Conservation (phyloP, 2,329 filamentous ascomycete species). For the Phialophora verrucosa region DNA sequence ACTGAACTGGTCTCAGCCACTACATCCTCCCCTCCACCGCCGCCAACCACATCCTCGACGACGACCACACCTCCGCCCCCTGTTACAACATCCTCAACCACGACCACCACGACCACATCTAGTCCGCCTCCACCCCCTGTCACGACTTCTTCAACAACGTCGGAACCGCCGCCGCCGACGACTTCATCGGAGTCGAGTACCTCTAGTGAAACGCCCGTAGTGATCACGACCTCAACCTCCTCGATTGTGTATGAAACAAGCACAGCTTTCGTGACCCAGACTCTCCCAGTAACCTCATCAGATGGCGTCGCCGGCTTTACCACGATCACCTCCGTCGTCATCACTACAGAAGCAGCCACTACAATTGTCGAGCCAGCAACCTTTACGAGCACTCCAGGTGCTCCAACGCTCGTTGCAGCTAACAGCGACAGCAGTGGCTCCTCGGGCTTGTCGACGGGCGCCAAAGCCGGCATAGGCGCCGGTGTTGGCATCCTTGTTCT, state of each 20-base stretch:
- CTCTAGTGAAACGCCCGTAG: conserved; percentile 29
- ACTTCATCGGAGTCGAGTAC: conserved; percentile 18
- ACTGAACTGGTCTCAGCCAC: conserved; percentile 9
- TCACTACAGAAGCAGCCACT: conserved; percentile 26
- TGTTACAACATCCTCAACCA: conserved; percentile 8
- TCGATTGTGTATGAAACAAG: conserved; percentile 29
- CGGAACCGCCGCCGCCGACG: conserved; percentile 47
- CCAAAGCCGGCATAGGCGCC: conserved; percentile 39
- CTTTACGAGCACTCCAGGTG: conserved; percentile 33
- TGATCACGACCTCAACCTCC: conserved; percentile 33
- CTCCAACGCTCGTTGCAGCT: conserved; percentile 27
- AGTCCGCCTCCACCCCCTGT: conserved; percentile 70
- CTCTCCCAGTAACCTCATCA: conserved; percentile 24
- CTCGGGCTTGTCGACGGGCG: conserved; percentile 36
- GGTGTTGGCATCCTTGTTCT: conserved; percentile 35
- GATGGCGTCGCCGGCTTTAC: conserved; percentile 30
- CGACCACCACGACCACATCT: conserved; percentile 21
- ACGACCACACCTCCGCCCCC: conserved; percentile 13
- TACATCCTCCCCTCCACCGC: conserved; percentile 18
- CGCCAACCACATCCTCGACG: conserved; percentile 15
- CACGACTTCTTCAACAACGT: conserved; percentile 41
- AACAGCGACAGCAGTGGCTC: conserved; percentile 17
- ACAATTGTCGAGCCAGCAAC: conserved; percentile 28
- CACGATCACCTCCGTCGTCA: conserved; percentile 31
- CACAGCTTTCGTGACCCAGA: conserved; percentile 27